A percentile compares a stretch with the other conserved stretches of the same genome.
phyloP scores from a whole-genome alignment of 2,329 filamentous ascomycete genomes.

The Dothideomycetes sp. region DNA sequence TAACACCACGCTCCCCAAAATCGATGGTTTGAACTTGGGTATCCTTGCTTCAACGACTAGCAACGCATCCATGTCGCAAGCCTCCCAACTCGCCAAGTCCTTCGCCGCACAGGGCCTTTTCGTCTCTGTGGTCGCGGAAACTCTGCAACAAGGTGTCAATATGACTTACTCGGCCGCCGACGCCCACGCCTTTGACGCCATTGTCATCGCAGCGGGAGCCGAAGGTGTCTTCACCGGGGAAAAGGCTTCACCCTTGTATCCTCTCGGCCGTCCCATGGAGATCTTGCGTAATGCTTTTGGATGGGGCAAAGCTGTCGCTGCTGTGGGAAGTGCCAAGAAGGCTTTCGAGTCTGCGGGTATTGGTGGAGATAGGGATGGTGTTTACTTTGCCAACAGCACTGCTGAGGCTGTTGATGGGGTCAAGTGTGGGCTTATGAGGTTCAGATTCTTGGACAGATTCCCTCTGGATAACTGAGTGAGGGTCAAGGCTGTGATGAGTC shows the following conservation, averaged over 20 bases:
- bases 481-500: too few relatives aligned
- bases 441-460: constrained; percentile 59
- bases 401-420: background rate
- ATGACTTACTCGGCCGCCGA: constrained; percentile 68
- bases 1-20: constrained; percentile 46
- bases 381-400: constrained; percentile 17
- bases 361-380: background rate
- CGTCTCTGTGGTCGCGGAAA: constrained; percentile 53
- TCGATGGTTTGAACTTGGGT: constrained; percentile 56
- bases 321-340: constrained; percentile 40
- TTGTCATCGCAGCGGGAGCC: constrained; percentile 60
- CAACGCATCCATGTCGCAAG: constrained; percentile 39
- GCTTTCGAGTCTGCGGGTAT: constrained; percentile 1
- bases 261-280: constrained; percentile 62
- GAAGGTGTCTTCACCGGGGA: constrained; percentile 44
- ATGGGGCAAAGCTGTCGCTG: constrained; percentile 66
- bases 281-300: constrained; percentile 70
- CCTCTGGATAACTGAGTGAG: constrained; percentile 45
- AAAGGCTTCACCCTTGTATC: constrained; percentile 49
- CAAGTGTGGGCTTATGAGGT: constrained; percentile 46
- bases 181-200: constrained; percentile 49
- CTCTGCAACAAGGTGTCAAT: constrained; percentile 45
- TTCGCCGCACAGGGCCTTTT: constrained; percentile 46
- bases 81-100: constrained; percentile 38
- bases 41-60: constrained; percentile 45